These are phyloP conservation scores for Cryptococcus maquisensis DNA, from an alignment of 1,284 basidiomycete species.

Conservation along the genomic window DNA sequence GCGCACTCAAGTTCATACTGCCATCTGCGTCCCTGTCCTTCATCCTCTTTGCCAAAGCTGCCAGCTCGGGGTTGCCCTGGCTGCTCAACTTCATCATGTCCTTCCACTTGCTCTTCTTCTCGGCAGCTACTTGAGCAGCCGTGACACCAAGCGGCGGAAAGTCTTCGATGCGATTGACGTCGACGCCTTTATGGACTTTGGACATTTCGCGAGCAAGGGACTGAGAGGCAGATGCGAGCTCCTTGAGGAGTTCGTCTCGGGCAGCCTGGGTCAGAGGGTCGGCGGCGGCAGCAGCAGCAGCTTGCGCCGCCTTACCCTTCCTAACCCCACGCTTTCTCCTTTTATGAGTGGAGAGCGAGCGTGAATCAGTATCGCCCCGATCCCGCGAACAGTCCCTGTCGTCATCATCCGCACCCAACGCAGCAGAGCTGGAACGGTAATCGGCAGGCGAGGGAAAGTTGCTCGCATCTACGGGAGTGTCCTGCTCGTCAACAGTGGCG, in stretches of 20 bases:
- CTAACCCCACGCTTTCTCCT: constrained; percentile 47
- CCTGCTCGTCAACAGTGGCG: constrained; percentile 38
- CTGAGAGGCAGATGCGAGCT: constrained; percentile 73
- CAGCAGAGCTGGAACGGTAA: constrained; percentile 7
- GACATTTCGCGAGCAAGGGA: constrained; percentile 72
- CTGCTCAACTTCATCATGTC: constrained; percentile 43
- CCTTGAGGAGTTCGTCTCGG: constrained; percentile 54
- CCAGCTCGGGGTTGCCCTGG: constrained; percentile 46
- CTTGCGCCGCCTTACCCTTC: constrained; percentile 50
- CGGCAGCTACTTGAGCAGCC: constrained; percentile 34
- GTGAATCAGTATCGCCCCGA: constrained; percentile 22
- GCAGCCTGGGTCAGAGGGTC: constrained; percentile 26
- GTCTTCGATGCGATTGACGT: constrained; percentile 31
- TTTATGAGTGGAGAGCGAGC: constrained; percentile 40
- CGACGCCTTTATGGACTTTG: constrained; percentile 31
- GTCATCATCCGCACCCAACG: not conserved
- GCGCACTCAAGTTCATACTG: constrained; percentile 39
- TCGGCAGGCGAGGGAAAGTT: constrained; percentile 30
- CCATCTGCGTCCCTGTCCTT: constrained; percentile 39
- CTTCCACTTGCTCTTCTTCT: constrained; percentile 47
- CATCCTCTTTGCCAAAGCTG: constrained; percentile 41
- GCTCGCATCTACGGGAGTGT: constrained; percentile 34
- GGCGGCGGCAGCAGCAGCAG: constrained; percentile 40
- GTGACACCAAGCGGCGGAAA: constrained; percentile 46
- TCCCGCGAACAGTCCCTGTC: not conserved